Percentiles rank a stretch among this genome's conserved stretches.
phyloP scores from a whole-genome alignment of 352 stramenopile species.

The Phytophthora fragariaefolia region DNA sequence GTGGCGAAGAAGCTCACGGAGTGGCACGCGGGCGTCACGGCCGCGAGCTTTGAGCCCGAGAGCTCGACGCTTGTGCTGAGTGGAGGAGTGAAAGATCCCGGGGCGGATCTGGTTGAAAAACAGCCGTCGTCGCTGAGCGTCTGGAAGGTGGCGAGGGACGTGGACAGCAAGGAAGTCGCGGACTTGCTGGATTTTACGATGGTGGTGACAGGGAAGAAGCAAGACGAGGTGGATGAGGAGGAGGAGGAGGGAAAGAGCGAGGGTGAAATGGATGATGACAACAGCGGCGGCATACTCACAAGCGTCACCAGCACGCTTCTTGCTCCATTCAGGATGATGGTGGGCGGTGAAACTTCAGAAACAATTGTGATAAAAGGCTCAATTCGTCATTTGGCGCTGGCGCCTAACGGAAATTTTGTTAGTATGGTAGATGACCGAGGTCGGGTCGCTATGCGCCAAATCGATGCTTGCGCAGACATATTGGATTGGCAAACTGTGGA shows the following conservation, averaged over 20 bases:
- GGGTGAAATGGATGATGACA: constrained; percentile 1
- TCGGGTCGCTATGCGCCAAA: constrained; percentile 59
- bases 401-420: constrained; percentile 56
- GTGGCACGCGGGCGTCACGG: constrained; percentile 65
- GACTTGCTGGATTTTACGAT: constrained; percentile 80
- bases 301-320: constrained; percentile 40
- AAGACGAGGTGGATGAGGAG: constrained; percentile 1
- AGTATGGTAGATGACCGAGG: constrained; percentile 59
- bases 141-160: constrained; percentile 49
- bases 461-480: constrained; percentile 66
- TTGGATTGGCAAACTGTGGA: constrained; percentile 58
- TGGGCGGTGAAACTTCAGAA: constrained; percentile 31
- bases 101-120: constrained; percentile 50
- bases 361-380: constrained; percentile 33
- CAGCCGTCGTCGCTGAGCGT: constrained; percentile 71
- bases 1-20: constrained; percentile 52
- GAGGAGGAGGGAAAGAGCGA: not conserved
- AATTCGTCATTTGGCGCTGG: constrained; percentile 54
- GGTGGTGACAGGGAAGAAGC: constrained; percentile 42
- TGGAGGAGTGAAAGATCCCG: constrained; percentile 63
- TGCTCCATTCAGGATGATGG: constrained; percentile 51
- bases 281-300: constrained; percentile 23
- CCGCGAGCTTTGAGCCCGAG: constrained; percentile 46
- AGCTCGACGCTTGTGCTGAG: constrained; percentile 58
- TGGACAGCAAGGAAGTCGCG: constrained; percentile 45